Conservation (phyloP, 1,284 basidiomycete genomes). For the Porodaedalea pini region DNA sequence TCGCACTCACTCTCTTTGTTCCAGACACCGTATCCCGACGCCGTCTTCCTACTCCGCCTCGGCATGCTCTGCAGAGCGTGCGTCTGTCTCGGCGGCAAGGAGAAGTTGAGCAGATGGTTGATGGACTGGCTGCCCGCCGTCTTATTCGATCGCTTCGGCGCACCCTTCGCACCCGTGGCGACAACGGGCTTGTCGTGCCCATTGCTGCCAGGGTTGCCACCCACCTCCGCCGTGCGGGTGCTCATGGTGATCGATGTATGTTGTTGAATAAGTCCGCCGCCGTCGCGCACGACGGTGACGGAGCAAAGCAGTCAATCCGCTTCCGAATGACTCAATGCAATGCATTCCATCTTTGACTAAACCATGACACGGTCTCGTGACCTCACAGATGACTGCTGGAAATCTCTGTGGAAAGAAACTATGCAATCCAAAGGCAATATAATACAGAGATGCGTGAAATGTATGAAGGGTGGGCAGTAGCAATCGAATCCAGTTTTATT, state of each 20-base stretch:
- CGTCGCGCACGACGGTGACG: conserved; percentile 18
- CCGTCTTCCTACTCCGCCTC: conserved; percentile 68
- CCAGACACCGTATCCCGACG: conserved; percentile 63
- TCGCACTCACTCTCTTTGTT: conserved; percentile 79
- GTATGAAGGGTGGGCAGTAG: no score
- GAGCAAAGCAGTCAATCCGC: background rate
- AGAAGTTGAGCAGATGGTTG: conserved; percentile 82
- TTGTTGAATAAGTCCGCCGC: conserved; percentile 6
- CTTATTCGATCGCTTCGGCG: conserved; percentile 58
- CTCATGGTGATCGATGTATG: background rate
- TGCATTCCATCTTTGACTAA: background rate
- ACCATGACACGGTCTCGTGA: background rate
- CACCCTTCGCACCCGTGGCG: conserved; percentile 18
- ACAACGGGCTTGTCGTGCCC: background rate
- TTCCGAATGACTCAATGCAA: conserved; percentile 4
- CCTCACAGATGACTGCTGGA: background rate
- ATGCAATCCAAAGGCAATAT: background rate
- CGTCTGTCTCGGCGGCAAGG: conserved; percentile 72
- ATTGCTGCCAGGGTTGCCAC: background rate
- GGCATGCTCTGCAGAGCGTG: conserved; percentile 55
- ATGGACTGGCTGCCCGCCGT: conserved; percentile 58
- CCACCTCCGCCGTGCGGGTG: background rate
- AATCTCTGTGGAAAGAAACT: background rate
- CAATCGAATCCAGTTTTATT: no score
- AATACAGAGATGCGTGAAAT: background rate